Percentiles rank a stretch among this genome's conserved stretches.
These are phyloP conservation scores for Myriangium duriaei DNA, from an alignment of 2,329 filamentous ascomycete genomes.

Conservation along the genomic window DNA sequence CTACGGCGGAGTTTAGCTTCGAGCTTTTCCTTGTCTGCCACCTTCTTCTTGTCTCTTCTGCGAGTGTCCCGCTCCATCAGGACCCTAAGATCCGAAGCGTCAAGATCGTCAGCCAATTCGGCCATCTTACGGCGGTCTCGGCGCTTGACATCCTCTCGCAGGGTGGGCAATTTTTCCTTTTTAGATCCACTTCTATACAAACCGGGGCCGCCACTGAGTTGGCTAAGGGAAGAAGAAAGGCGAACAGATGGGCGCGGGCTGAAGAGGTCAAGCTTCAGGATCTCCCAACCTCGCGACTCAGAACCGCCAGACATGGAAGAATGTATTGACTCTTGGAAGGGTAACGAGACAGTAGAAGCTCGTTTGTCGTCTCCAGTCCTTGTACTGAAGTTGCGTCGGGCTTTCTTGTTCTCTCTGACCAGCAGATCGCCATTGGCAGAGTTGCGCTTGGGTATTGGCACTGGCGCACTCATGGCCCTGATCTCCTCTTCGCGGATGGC, in stretches of 20 bases:
- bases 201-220: constrained; percentile 17
- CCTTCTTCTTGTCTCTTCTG: constrained; percentile 61
- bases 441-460: constrained; percentile 50
- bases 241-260: constrained; percentile 75
- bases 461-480: constrained; percentile 62
- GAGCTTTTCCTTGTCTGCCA: constrained; percentile 53
- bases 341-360: constrained; percentile 60
- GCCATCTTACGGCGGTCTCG: constrained; percentile 51
- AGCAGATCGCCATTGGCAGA: constrained; percentile 42
- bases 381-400: constrained; percentile 48
- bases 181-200: constrained; percentile 8
- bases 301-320: constrained; percentile 65
- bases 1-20: constrained; percentile 52
- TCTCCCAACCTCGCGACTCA: constrained; percentile 64
- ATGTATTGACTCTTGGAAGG: constrained; percentile 59
- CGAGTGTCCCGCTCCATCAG: constrained; percentile 82
- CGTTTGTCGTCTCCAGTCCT: constrained; percentile 34
- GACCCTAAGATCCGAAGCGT: constrained; percentile 71
- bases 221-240: constrained; percentile 49
- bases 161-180: constrained; percentile 24
- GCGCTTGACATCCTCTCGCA: constrained; percentile 15
- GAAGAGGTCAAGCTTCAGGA: constrained; percentile 69
- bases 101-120: constrained; percentile 69
- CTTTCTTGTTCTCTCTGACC: constrained; percentile 53
- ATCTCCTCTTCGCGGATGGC: constrained; percentile 69